These are phyloP conservation scores for Podospora tetraspora DNA, from an alignment of 495 filamentous ascomycete genomes.

Conservation along the genomic window DNA sequence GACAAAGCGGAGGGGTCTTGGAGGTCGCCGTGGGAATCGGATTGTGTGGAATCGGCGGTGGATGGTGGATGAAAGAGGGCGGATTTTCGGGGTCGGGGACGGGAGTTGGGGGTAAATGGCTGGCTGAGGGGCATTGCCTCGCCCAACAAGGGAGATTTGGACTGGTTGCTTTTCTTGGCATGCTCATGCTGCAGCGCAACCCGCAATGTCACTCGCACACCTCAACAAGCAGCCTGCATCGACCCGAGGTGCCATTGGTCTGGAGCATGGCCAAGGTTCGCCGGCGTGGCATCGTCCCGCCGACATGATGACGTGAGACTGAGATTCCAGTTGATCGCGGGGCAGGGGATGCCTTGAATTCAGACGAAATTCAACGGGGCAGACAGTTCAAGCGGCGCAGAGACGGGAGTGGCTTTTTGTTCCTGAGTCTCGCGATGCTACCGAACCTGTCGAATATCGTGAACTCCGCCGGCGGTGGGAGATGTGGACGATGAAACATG, in stretches of 20 bases:
- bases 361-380: background rate
- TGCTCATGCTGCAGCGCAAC: background rate
- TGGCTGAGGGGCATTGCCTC: background rate
- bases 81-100: background rate
- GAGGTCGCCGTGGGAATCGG: background rate
- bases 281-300: constrained; percentile 11
- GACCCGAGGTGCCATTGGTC: constrained; percentile 5
- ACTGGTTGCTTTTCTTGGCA: background rate
- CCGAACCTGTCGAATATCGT: background rate
- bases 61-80: constrained; percentile 2
- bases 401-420: background rate
- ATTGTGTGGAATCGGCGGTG: background rate
- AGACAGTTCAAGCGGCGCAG: background rate
- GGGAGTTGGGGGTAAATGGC: constrained; percentile 12
- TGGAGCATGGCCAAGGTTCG: constrained; percentile 8
- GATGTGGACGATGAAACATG: background rate
- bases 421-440: background rate
- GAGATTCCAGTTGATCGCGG: background rate
- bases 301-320: constrained; percentile 16
- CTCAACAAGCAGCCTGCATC: constrained; percentile 1
- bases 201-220: background rate
- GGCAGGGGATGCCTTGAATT: background rate
- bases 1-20: background rate
- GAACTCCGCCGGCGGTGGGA: background rate
- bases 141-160: background rate